These are phyloP conservation scores for Xylariaceae sp. DNA, from an alignment of 2,329 filamentous ascomycete species.

Conservation along the genomic window DNA sequence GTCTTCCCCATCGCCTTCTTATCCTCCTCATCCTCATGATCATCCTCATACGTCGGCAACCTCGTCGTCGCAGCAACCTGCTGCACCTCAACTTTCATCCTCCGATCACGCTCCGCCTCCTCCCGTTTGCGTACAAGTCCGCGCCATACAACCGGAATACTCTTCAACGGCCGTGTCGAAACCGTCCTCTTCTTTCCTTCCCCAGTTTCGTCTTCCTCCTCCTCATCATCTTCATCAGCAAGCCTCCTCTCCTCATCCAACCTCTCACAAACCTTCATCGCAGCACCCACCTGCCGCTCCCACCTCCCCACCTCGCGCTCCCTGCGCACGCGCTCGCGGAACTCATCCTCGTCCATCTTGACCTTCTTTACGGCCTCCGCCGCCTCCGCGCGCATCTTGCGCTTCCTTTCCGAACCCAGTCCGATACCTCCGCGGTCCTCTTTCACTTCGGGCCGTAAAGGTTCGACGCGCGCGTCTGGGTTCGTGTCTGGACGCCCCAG, in stretches of 20 bases:
- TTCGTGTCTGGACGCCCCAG: conserved; percentile 58
- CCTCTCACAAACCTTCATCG: conserved; percentile 76
- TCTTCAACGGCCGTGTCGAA: conserved; percentile 50
- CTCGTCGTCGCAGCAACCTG: conserved; percentile 52
- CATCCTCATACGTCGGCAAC: conserved; percentile 62
- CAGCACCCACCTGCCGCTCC: conserved; percentile 67
- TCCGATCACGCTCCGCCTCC: conserved; percentile 61
- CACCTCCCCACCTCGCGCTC: conserved; percentile 64
- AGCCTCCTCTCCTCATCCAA: conserved; percentile 54
- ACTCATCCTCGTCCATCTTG: conserved; percentile 64
- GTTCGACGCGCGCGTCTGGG: conserved; percentile 47
- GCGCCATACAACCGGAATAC: conserved; percentile 75
- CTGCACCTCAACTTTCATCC: conserved; percentile 61
- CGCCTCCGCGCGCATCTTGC: conserved; percentile 62
- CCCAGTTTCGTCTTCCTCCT: conserved; percentile 3
- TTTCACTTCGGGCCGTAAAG: conserved; percentile 70
- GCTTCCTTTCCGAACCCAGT: conserved; percentile 74
- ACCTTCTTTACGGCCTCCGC: conserved; percentile 54
- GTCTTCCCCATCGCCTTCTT: conserved; percentile 59
- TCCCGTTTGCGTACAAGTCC: conserved; percentile 65
- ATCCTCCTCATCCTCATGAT: conserved; percentile 68
- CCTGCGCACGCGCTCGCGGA: conserved; percentile 63
- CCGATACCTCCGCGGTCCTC: conserved; percentile 80
- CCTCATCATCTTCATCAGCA: conserved; percentile 10
- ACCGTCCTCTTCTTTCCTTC: conserved; percentile 34